Percentiles rank a stretch among this genome's conserved stretches.
Evolutionary conservation across 225 moss, liverwort and hornwort genomes (phyloP).

Genomic region (Thuidium tamariscinum): DNA sequence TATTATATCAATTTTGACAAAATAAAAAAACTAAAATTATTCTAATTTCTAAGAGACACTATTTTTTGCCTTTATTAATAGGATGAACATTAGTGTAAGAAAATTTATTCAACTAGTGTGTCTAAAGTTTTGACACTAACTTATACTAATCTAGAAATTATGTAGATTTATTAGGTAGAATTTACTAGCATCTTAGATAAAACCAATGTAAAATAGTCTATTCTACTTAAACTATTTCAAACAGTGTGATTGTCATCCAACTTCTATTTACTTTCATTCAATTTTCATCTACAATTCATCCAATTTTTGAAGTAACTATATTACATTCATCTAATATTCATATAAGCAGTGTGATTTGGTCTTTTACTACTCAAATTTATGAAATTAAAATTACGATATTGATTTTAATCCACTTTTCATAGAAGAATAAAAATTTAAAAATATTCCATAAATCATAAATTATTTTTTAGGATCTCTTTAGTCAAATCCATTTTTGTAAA

Average conservation of each 20-base stretch:
- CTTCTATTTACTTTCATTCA: background rate
- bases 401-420: too few species aligned
- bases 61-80: background rate
- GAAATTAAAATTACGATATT: too few species aligned
- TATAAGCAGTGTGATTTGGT: rapidly evolving
- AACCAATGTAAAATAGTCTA: background rate
- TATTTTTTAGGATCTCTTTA: too few species aligned
- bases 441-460: too few species aligned
- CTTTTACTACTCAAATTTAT: background rate
- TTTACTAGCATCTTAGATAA: background rate
- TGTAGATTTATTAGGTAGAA: rapidly evolving
- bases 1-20: background rate
- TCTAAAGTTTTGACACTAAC: background rate
- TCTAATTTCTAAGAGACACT: too few species aligned
- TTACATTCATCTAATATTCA: background rate
- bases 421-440: too few species aligned
- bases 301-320: too few species aligned
- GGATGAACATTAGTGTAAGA: too few species aligned
- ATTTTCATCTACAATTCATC: background rate
- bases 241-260: background rate
- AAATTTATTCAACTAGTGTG: background rate
- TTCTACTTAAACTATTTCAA: background rate
- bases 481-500: too few species aligned
- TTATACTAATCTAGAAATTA: background rate
- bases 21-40: background rate